Base-by-base conservation (phyloP, 768 basidiomycete genomes). In the Auricularia sp. region DNA sequence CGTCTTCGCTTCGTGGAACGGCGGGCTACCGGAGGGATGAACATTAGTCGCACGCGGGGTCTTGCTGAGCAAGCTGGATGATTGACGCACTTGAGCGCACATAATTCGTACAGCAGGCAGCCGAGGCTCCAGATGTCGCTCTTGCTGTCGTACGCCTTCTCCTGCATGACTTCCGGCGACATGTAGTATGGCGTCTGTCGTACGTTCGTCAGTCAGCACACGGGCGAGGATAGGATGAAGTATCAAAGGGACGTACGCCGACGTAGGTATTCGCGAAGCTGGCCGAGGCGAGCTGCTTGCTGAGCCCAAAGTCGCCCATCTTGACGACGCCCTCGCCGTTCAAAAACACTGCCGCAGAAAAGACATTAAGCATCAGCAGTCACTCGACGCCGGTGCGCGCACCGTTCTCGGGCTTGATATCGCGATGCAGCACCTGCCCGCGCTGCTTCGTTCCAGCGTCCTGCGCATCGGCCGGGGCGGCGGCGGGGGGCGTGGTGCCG, bases 101-200 rank as follows among this genome's bases (percentile, higher is more conserved):
- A 98, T 45, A 98, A 83, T 76, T 98, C 97, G 74, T 92, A 98
- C 33, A 98, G 92, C 36, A 98, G 82, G 76, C 97, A 99, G 1
- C 97, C 97, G 34, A 98, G 81, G 3, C 93, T 95, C 97, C 97
- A 99, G 61, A 99, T 98, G 72, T 99, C 97, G 0, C 92, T 94
- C 77, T 98, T 99, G 6, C 92, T 89, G 77, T 98, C 97, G 76
- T 99, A 99, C 3, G 92, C 85, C 73, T 92, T 94, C 73, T 98
- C 96, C 77, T 92, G 92, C 85, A 98, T 93, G 39, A 98, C 82
- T 75, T 99, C 96, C 0, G 97, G 97, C 1, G 94, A 97, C 97
- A 99, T 98, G 78, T 99, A 98, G 73, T 98, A 95, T 3, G 97
- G 97, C 3, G 97, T 99, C 94, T 98, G 70, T 24, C n/a, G n/a